Percentiles rank a stretch among this genome's conserved stretches.
Conservation (phyloP, 164 flowering plant genomes). For the Stephania yunnanensis region DNA sequence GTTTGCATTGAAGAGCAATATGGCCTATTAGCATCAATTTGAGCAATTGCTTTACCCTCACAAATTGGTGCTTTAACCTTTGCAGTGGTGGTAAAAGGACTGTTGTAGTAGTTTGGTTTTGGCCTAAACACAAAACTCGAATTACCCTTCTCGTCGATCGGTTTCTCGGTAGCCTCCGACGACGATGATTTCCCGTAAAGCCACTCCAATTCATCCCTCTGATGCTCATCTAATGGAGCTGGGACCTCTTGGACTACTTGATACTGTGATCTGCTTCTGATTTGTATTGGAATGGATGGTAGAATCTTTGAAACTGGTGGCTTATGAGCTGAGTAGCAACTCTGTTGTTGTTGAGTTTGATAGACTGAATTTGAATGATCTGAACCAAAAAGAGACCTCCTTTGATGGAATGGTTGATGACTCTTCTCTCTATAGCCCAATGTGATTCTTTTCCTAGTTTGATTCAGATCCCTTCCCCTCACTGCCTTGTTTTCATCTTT, state of each 20-base stretch:
- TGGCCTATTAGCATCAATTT: neutral
- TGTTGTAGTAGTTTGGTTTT: slow-evolving; percentile 4
- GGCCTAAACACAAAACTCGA: slow-evolving; percentile 7
- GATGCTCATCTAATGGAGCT: slow-evolving; percentile 27
- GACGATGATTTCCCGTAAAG: slow-evolving; percentile 8
- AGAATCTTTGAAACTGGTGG: slow-evolving; percentile 12
- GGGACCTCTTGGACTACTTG: slow-evolving; percentile 15
- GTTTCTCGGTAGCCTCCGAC: neutral
- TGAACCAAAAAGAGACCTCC: slow-evolving; percentile 24
- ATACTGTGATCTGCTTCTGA: slow-evolving; percentile 18
- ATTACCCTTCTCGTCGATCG: slow-evolving; percentile 13
- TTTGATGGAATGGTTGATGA: slow-evolving; percentile 19
- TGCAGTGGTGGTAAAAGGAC: neutral
- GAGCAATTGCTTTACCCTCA: neutral
- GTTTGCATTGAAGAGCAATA: neutral
- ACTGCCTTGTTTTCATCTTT: slow-evolving; percentile 34
- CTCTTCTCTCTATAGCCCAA: slow-evolving; percentile 12
- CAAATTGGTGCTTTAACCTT: too few species aligned
- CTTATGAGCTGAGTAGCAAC: neutral
- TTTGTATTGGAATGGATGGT: slow-evolving; percentile 11
- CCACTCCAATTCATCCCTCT: slow-evolving; percentile 32
- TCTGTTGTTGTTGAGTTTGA: slow-evolving; percentile 20
- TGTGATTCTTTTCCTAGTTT: slow-evolving; percentile 33
- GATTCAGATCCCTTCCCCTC: slow-evolving; percentile 29
- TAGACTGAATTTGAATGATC: slow-evolving; percentile 17